Conservation (phyloP, 331 rosid genomes). For the Quercus phellos region DNA sequence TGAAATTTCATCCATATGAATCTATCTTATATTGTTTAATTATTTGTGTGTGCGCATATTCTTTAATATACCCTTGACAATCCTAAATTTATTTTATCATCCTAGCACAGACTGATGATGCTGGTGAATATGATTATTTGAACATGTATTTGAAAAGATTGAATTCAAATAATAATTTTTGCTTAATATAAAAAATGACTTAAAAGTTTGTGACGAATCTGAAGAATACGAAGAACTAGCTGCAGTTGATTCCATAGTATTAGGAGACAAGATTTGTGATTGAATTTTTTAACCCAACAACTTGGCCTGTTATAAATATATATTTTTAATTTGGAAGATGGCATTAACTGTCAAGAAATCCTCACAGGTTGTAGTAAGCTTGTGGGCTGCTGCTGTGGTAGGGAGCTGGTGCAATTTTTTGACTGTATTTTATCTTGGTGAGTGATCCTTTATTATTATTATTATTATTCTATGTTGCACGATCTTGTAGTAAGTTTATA, state of each 20-base stretch:
- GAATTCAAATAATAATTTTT: neutral
- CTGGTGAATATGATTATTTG: neutral
- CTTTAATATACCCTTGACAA: neutral
- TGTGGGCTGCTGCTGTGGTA: constrained; percentile 68
- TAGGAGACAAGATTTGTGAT: neutral
- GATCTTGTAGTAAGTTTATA: neutral
- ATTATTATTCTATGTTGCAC: neutral
- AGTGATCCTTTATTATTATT: constrained; percentile 26
- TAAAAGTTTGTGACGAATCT: neutral
- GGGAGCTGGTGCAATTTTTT: constrained; percentile 94
- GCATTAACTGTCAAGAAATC: constrained; percentile 15
- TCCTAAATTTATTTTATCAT: neutral
- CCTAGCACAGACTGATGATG: neutral
- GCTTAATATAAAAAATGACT: neutral
- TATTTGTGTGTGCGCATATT: neutral
- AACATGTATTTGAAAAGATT: neutral
- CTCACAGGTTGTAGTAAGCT: constrained; percentile 52
- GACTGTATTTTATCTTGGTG: constrained; percentile 83
- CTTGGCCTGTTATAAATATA: neutral
- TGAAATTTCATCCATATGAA: neutral
- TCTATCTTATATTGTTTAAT: neutral
- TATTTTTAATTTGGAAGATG: neutral
- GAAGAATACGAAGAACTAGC: neutral
- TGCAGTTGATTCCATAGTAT: neutral
- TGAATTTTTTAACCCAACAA: neutral